Evolutionary conservation across 2,329 filamentous ascomycete genomes (phyloP), one percentile per base, ranked within the genome.

Genomic region (Gremmenia infestans): DNA sequence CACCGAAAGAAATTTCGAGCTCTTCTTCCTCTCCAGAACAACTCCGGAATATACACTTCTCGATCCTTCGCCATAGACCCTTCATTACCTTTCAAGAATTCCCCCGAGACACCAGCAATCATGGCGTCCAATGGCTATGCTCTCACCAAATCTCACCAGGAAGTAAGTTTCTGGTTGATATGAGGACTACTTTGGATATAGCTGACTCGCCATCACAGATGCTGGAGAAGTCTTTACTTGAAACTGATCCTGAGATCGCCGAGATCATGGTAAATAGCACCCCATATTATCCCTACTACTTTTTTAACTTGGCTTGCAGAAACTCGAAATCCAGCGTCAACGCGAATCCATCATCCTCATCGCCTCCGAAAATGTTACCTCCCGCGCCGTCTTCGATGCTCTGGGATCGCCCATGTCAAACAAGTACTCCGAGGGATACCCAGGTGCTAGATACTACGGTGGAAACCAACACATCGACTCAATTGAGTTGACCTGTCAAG

Each of bases 371-470:
- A 99, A 99, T 81, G 92, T 99, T 77, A 99, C 94, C 57, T 99
- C 94, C 61, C 91, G 92, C 68, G 92, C 94, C 69, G 94, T 99
- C 70, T 96, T 96, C 79, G 92, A 99, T 78, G 94, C 94, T 59
- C 86, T 99, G 64, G 94, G 94, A 70, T 92, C 87, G 57, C 88
- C 89, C 74, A 95, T 94, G 89, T 91, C 89, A 76, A 96, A 99
- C 85, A 99, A 99, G 81, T 99, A 99, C 84, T 97, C 91, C 17
- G 94, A 99, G 81, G 94, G 94, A 64, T 96, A 96, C 76, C 94
- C 94, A 65, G 94, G 94, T 73, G 94, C 94, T 68, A 88, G 94
- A 76, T 99, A 99, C 84, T 99, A 99, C 72, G 94, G 94, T 72
- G 94, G 94, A 72, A 99, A 99, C 81, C 89, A 99, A 82, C 91